Conservation (phyloP, 495 filamentous ascomycete species). For the Halenospora varia region DNA sequence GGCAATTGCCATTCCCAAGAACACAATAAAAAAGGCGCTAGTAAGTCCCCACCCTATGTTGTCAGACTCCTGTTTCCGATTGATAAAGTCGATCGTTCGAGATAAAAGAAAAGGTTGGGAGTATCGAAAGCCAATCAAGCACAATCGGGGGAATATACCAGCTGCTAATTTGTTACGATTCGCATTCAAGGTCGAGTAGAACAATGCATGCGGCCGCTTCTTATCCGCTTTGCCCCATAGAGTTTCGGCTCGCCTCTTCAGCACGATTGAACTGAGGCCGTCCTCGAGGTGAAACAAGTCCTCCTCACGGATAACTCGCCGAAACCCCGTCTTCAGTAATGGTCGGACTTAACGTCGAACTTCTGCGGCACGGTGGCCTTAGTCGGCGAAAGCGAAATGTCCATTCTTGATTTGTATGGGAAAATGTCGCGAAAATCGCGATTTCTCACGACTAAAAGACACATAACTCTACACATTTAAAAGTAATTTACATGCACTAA, state of each 20-base stretch:
- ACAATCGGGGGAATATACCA: constrained; percentile 48
- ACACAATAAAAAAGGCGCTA: not conserved
- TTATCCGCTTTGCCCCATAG: constrained; percentile 30
- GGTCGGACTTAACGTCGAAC: too few relatives aligned
- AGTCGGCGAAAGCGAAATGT: too few relatives aligned
- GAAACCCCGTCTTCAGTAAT: constrained; percentile 45
- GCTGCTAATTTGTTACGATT: constrained; percentile 28
- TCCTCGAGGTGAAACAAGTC: constrained; percentile 19
- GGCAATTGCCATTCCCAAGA: constrained; percentile 44
- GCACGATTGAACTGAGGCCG: constrained; percentile 8
- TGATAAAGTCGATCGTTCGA: constrained; percentile 19
- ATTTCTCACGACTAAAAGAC: too few relatives aligned
- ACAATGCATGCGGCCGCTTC: constrained; percentile 37
- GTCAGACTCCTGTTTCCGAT: not conserved
- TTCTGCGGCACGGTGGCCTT: too few relatives aligned
- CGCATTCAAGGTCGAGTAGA: constrained; percentile 42
- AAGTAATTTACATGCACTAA: too few relatives aligned
- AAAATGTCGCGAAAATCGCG: too few relatives aligned
- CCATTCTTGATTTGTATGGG: too few relatives aligned
- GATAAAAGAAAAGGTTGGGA: constrained; percentile 60
- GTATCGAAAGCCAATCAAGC: constrained; percentile 53
- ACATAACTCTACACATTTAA: too few relatives aligned
- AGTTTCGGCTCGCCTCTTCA: constrained; percentile 19
- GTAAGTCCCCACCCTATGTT: constrained; percentile 2
- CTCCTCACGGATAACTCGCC: constrained; percentile 17